Percentiles rank a stretch among this genome's conserved stretches.
phyloP scores from a whole-genome alignment of 805 yeast genomes.

The Pichia nanzhaoensis region DNA sequence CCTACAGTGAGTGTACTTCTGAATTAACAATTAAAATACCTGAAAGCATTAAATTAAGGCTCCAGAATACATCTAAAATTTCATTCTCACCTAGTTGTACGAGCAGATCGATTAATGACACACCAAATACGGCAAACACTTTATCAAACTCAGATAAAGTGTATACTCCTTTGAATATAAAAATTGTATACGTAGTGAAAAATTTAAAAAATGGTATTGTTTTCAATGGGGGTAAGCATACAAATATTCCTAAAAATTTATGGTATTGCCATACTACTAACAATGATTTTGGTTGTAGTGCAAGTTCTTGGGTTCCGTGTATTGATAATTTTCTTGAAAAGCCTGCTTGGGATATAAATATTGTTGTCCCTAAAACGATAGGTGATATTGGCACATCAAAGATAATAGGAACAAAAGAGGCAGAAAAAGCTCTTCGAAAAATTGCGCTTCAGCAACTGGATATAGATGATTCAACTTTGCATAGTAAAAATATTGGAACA shows the following conservation, averaged over 20 bases:
- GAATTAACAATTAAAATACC: conserved; percentile 63
- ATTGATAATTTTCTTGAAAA: conserved; percentile 82
- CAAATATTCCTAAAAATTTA: conserved; percentile 36
- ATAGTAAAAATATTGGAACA: not conserved
- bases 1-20: conserved; percentile 41
- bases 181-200: conserved; percentile 55
- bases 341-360: conserved; percentile 85
- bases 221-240: conserved; percentile 57
- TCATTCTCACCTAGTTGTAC: conserved; percentile 30
- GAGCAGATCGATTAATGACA: conserved; percentile 30
- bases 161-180: conserved; percentile 68
- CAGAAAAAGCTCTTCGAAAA: conserved; percentile 24
- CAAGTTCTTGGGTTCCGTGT: conserved; percentile 98
- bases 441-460: conserved; percentile 27
- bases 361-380: conserved; percentile 77
- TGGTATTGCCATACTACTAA: conserved; percentile 90
- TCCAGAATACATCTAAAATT: conserved; percentile 42
- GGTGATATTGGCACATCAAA: conserved; percentile 55
- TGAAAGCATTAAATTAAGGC: conserved; percentile 52
- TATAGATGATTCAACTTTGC: conserved; percentile 29
- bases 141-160: conserved; percentile 36
- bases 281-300: conserved; percentile 67
- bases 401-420: conserved; percentile 35
- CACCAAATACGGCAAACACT: conserved; percentile 30
- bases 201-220: conserved; percentile 70